Evolutionary conservation across 768 basidiomycete species (phyloP), one percentile per base, ranked within the genome.

Genomic region (Trichaptum fuscoviolaceum): DNA sequence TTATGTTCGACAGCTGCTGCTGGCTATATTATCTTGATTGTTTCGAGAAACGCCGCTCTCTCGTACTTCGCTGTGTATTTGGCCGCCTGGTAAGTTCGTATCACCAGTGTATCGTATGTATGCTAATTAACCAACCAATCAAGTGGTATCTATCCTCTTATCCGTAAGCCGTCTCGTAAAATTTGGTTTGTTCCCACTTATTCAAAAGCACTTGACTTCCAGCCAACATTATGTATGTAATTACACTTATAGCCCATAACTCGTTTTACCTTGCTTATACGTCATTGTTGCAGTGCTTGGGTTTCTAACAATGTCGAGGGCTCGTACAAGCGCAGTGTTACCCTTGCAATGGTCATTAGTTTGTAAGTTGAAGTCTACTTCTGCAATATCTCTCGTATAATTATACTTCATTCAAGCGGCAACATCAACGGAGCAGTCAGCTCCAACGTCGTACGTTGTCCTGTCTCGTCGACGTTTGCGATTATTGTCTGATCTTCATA

Each of bases 351-450:
- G 87, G 81, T 86, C 2, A 88, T 90, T 68, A 81, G 84, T 70
- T 84, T 85, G 86, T 87, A 66, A 70, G 85, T 74, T n/a, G 15
- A 52, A 57, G 7, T 30, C 35, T n/a, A 36, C 24, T 64, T 30
- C 30, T 30, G 30, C 30, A 30, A 25, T 35, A 12, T 20, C 26
- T 23, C n/a, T 63, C 64, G 62, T 61, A 8, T 52, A 20, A 60
- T 63, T 62, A 20, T 35, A 58, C 57, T 34, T 57, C 23, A 12
- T 65, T 30, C 25, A 65, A 89, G 87, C 69, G 89, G 89, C 8
- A 91, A 91, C 73, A 77, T 91, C 63, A 89, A 90, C 71, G 90
- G 89, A 23, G 89, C 87, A n/a, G 85, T 92, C 57, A 86, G 85
- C 72, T 90, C 88, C 20, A 91, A 91, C 70, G 84, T 92, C 36